phyloP scores from a whole-genome alignment of 306 rosid genomes.

The Vachellia collinsii region DNA sequence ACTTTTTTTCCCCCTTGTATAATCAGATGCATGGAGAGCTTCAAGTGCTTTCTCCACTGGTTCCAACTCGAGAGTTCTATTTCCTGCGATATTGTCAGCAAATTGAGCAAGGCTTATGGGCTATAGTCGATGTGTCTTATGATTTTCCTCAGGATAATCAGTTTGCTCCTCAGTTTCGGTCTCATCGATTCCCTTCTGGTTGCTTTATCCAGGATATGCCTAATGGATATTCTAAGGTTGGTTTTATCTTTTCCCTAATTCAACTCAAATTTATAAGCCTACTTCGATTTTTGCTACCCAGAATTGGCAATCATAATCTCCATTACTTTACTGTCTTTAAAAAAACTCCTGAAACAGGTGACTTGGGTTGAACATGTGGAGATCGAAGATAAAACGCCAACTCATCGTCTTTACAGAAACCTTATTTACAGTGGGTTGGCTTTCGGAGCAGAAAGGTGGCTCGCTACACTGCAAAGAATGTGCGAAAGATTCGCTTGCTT shows the following conservation, averaged over 20 bases:
- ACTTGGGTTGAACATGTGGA: constrained; percentile 95
- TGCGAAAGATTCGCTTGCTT: constrained; percentile 86
- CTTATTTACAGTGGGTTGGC: constrained; percentile 71
- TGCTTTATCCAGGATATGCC: constrained; percentile 95
- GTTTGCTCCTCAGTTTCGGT: constrained; percentile 57
- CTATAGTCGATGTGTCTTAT: constrained; percentile 78
- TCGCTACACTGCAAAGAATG: constrained; percentile 77
- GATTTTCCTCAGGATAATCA: constrained; percentile 77
- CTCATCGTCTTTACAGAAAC: constrained; percentile 72
- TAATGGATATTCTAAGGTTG: constrained; percentile 88
- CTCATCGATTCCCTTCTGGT: constrained; percentile 84
- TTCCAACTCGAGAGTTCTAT: constrained; percentile 78
- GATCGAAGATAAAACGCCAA: constrained; percentile 76
- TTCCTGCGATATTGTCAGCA: constrained; percentile 81
- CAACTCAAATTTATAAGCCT: neutral
- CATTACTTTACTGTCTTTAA: constrained; percentile 16
- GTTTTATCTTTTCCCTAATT: neutral
- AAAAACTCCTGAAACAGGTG: constrained; percentile 47
- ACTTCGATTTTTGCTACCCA: constrained; percentile 16
- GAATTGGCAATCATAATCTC: neutral
- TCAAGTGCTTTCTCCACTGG: constrained; percentile 85
- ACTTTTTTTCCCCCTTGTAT: neutral
- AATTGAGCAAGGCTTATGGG: constrained; percentile 90
- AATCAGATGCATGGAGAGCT: constrained; percentile 81
- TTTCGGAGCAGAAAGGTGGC: constrained; percentile 89